phyloP scores from a whole-genome alignment of 2,329 filamentous ascomycete species.

The Tolypocladium amazonense region DNA sequence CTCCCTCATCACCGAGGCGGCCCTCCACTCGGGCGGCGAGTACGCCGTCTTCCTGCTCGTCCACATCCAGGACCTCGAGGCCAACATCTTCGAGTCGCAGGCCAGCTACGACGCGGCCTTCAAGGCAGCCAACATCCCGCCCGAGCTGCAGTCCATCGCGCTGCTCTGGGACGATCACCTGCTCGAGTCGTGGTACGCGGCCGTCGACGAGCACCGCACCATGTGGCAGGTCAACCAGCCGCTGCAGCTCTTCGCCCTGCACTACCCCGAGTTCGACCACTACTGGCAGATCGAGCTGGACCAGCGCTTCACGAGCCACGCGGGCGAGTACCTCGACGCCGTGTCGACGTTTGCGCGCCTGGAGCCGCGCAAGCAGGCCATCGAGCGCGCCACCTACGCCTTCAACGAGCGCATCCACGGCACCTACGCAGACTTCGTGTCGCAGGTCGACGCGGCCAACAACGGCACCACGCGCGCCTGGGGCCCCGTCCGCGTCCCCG shows the following conservation, averaged over 20 bases:
- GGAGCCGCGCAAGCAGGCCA: constrained; percentile 45
- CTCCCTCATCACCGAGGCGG: constrained; percentile 52
- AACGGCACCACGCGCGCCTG: constrained; percentile 16
- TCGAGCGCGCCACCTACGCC: constrained; percentile 46
- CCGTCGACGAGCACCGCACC: constrained; percentile 39
- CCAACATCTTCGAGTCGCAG: constrained; percentile 43
- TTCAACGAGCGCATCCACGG: constrained; percentile 43
- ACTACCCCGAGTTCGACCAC: constrained; percentile 23
- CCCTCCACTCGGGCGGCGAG: constrained; percentile 49
- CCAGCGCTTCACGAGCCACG: constrained; percentile 24
- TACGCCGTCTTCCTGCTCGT: constrained; percentile 53
- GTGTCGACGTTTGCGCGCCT: constrained; percentile 31
- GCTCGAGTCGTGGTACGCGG: constrained; percentile 55
- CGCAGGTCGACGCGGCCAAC: constrained; percentile 11
- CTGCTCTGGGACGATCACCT: constrained; percentile 59
- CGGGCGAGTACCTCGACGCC: constrained; percentile 17
- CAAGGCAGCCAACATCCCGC: constrained; percentile 38
- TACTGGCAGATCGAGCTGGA: constrained; percentile 34
- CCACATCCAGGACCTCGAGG: constrained; percentile 46
- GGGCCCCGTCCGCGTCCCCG: constrained; percentile 17
- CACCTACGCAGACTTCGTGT: constrained; percentile 31
- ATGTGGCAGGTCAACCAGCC: constrained; percentile 23
- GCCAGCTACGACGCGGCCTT: constrained; percentile 41
- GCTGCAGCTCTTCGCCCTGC: constrained; percentile 20
- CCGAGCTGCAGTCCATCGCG: constrained; percentile 59